Evolutionary conservation across 192 early-diverging fungal species (phyloP).

Genomic region (Coemansia sp.): DNA sequence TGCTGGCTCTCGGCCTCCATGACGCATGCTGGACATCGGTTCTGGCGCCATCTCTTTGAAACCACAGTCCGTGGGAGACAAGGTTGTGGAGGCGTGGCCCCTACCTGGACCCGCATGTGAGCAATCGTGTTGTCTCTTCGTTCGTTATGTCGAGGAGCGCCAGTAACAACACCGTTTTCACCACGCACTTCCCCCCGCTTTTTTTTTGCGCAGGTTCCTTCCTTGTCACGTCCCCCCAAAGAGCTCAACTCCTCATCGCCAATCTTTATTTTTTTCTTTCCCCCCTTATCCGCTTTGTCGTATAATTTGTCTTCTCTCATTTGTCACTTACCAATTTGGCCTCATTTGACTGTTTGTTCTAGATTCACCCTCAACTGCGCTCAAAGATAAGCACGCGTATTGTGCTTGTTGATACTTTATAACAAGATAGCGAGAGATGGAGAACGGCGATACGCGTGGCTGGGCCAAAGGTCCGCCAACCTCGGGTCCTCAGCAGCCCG

Average conservation of each 20-base stretch:
- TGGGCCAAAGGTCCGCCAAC: constrained; percentile 19
- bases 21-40: not conserved
- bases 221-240: not conserved
- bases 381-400: not conserved
- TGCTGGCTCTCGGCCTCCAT: not conserved
- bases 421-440: constrained; percentile 9
- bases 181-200: not conserved
- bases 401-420: not conserved
- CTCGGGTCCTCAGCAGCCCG: constrained; percentile 14
- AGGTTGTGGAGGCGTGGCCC: not conserved
- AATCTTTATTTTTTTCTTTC: not conserved
- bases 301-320: not conserved
- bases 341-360: not conserved
- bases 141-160: not conserved
- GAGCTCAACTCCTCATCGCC: not conserved
- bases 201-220: not conserved
- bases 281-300: not conserved
- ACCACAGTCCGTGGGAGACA: not conserved
- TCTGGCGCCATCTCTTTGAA: not conserved
- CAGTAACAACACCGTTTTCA: not conserved
- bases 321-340: not conserved
- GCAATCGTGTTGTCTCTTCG: not conserved
- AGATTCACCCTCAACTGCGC: not conserved
- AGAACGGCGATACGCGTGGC: constrained; percentile 28
- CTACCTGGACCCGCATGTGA: not conserved